Percentiles rank a stretch among this genome's conserved stretches.
These are phyloP conservation scores for Alternaria ventricosa DNA, from an alignment of 2,329 filamentous ascomycete genomes.

Conservation along the genomic window DNA sequence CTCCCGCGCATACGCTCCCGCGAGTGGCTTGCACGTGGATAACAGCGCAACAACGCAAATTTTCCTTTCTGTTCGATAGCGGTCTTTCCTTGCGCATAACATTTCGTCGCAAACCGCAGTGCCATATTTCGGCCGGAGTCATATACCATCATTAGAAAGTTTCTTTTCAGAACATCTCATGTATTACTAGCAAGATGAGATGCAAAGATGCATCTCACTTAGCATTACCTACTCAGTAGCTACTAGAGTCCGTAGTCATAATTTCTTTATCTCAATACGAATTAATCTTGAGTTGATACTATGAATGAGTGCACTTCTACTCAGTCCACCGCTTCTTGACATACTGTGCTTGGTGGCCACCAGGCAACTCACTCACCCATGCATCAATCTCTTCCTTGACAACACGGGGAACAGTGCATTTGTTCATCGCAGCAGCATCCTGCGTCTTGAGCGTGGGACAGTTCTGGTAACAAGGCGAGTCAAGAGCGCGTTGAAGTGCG, in stretches of 20 bases:
- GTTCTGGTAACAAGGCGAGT: slow-evolving; percentile 45
- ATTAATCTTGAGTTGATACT: background rate
- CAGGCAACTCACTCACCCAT: slow-evolving; percentile 26
- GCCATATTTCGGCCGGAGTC: background rate
- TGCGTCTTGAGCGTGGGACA: slow-evolving; percentile 56
- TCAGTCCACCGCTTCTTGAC: slow-evolving; percentile 19
- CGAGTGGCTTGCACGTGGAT: background rate
- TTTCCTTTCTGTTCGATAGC: background rate
- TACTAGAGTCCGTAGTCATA: background rate
- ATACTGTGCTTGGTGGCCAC: slow-evolving; percentile 24
- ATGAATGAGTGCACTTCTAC: background rate
- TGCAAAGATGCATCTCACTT: background rate
- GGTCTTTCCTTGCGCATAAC: background rate
- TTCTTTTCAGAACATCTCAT: background rate
- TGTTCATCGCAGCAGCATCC: slow-evolving; percentile 54
- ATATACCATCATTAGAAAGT: background rate
- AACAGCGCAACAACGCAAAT: background rate
- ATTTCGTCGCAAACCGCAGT: background rate
- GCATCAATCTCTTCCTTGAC: slow-evolving; percentile 58
- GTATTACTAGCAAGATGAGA: background rate
- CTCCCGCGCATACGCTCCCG: background rate
- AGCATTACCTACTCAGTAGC: background rate
- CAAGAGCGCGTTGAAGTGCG: slow-evolving; percentile 51
- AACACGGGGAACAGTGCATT: slow-evolving; percentile 55
- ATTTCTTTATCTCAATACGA: background rate